Evolutionary conservation across 192 early-diverging fungal species (phyloP).

Genomic region (Podila verticillata): DNA sequence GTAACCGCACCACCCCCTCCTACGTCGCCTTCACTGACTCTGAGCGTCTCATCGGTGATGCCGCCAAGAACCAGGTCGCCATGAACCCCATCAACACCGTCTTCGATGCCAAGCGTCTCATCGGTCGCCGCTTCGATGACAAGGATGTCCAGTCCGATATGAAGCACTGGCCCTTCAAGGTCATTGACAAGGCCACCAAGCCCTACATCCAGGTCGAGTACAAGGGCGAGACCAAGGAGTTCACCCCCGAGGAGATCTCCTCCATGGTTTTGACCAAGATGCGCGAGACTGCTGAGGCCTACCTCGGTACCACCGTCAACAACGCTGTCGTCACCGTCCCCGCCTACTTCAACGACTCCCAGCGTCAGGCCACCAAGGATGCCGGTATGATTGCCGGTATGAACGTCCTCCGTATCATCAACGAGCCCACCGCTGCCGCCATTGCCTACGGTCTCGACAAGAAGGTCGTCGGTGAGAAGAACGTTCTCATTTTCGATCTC

Average conservation of each 20-base stretch:
- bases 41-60: constrained; percentile 99
- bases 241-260: constrained; percentile 97
- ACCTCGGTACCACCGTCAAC: constrained; percentile 83
- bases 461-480: constrained; percentile 88
- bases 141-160: constrained; percentile 97
- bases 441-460: constrained; percentile 99
- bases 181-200: constrained; percentile 88
- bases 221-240: constrained; percentile 97
- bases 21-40: constrained; percentile 97
- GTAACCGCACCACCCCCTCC: constrained; percentile 98
- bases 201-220: constrained; percentile 92
- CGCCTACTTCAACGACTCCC: constrained; percentile 99
- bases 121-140: constrained; percentile 94
- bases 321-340: constrained; percentile 98
- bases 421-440: constrained; percentile 99
- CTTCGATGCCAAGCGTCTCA: constrained; percentile 98
- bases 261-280: constrained; percentile 99
- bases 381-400: constrained; percentile 96
- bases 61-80: constrained; percentile 98
- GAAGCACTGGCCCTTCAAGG: constrained; percentile 99
- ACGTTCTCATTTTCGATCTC: constrained; percentile 97
- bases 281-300: constrained; percentile 96
- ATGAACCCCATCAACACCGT: constrained; percentile 99
- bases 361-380: constrained; percentile 99
- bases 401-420: constrained; percentile 99